Evolutionary conservation across 805 yeast genomes (phyloP), one percentile per base, ranked within the genome.

Genomic region (Starmerella ratchasimensis): DNA sequence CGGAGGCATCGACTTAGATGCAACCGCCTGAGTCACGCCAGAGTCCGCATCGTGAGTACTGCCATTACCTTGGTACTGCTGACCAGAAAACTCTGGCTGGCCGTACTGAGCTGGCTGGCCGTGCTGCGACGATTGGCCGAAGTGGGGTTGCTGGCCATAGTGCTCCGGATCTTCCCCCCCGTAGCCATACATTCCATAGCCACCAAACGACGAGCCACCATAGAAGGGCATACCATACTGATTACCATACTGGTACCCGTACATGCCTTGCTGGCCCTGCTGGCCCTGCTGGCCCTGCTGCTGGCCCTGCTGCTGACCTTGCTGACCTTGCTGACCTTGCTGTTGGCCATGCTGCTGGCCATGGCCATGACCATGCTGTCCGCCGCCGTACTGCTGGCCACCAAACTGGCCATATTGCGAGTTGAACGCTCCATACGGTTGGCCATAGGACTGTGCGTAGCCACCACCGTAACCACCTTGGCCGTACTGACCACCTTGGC

Each of bases 291-390:
- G 10, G 11, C 8, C n/a, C 14, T 11, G 7, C 20, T 18, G 20
- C 31, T 6, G 20, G 17, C 20, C 13, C 31, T 5, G 20, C 31
- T 28, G 31, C 14, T 20, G 10, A 25, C 24, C 23, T 5, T 9
- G 20, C 20, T 10, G 13, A 19, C 36, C 40, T 22, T 23, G 27
- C 36, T 37, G 36, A 14, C 32, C 35, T 7, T 9, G n/a, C 5
- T 15, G 13, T 5, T 15, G 5, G 21, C 5, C 7, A 7, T 7
- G 19, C 33, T 31, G 33, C 10, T 25, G 18, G 40, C 14, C n/a
- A 28, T 20, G 31, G 27, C 22, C 18, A 14, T 18, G 11, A 7
- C 18, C 19, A 21, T 5, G 9, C 31, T 11, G 26, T 8, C 14
- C 30, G 4, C 26, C 26, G 16, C 6, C 25, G 18, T 13, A 13